phyloP scores from a whole-genome alignment of 192 early-diverging fungal species.

The Pilobolus umbonatus region DNA sequence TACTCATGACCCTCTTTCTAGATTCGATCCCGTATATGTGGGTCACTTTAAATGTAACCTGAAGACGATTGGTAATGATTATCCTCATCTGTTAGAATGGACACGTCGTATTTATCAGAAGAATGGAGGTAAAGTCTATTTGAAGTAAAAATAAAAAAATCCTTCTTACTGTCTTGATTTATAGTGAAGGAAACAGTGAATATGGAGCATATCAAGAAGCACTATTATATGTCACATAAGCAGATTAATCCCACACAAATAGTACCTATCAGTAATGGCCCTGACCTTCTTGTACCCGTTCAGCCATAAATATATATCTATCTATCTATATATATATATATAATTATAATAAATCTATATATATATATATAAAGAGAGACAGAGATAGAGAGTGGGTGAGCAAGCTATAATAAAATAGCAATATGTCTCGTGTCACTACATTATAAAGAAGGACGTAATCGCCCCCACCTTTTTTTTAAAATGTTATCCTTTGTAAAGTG shows the following conservation, averaged over 20 bases:
- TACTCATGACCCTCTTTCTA: constrained; percentile 12
- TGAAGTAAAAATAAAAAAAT: neutral
- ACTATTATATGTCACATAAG: constrained; percentile 86
- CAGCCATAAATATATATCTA: neutral
- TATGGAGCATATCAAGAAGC: constrained; percentile 94
- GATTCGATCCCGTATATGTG: constrained; percentile 94
- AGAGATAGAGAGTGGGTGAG: too few species aligned
- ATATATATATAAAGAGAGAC: too few species aligned
- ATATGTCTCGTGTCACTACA: neutral
- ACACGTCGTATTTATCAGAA: constrained; percentile 77
- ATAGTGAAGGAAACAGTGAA: constrained; percentile 77
- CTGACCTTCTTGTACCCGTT: constrained; percentile 27
- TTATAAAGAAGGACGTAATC: neutral
- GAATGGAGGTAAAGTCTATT: constrained; percentile 37
- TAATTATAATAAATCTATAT: too few species aligned
- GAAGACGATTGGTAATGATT: constrained; percentile 79
- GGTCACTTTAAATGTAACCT: constrained; percentile 95
- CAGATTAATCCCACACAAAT: constrained; percentile 91
- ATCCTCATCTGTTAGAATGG: constrained; percentile 87
- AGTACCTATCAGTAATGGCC: constrained; percentile 72
- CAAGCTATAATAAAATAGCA: too few species aligned
- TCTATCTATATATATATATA: too few species aligned
- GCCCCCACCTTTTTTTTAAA: too few species aligned
- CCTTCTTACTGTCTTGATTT: neutral
- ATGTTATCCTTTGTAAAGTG: too few species aligned